Conservation (phyloP, 2,329 filamentous ascomycete species). For the Colletotrichum costaricense region DNA sequence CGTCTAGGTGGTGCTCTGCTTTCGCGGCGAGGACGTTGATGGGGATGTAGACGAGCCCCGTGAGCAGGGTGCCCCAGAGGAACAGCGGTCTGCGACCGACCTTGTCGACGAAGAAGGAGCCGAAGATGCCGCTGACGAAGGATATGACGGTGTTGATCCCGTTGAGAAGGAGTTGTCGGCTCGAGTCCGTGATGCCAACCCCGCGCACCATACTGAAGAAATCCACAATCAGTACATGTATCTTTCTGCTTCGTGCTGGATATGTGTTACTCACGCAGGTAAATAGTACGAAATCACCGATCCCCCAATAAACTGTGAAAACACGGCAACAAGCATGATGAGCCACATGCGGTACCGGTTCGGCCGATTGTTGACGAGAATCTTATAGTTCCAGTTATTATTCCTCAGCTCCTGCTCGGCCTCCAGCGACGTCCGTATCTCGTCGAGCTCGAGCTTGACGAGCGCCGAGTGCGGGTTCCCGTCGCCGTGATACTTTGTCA, state of each 20-base stretch:
- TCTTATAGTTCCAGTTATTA: constrained; percentile 53
- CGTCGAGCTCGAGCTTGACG: constrained; percentile 53
- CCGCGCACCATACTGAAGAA: constrained; percentile 49
- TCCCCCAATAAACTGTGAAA: constrained; percentile 62
- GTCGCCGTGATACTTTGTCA: constrained; percentile 55
- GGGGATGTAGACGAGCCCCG: constrained; percentile 36
- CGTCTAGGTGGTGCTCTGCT: constrained; percentile 43
- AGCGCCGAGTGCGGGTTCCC: constrained; percentile 49
- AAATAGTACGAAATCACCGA: constrained; percentile 60
- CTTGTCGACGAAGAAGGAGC: constrained; percentile 55
- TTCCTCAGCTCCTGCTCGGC: constrained; percentile 51
- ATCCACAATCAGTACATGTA: background rate
- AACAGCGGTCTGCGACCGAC: constrained; percentile 61
- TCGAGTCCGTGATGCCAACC: constrained; percentile 54
- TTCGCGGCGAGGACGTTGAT: constrained; percentile 47
- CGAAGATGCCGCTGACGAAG: constrained; percentile 52
- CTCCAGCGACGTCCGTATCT: constrained; percentile 59
- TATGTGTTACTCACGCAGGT: constrained; percentile 46
- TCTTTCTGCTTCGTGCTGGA: constrained; percentile 49
- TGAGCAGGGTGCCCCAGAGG: constrained; percentile 52
- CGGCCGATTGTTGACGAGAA: constrained; percentile 57
- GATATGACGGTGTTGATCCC: constrained; percentile 55
- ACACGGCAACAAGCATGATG: constrained; percentile 58
- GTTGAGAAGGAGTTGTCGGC: constrained; percentile 47
- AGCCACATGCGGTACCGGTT: constrained; percentile 61